Evolutionary conservation across 805 yeast species (phyloP).

Genomic region (Komagataella pseudopastoris): DNA sequence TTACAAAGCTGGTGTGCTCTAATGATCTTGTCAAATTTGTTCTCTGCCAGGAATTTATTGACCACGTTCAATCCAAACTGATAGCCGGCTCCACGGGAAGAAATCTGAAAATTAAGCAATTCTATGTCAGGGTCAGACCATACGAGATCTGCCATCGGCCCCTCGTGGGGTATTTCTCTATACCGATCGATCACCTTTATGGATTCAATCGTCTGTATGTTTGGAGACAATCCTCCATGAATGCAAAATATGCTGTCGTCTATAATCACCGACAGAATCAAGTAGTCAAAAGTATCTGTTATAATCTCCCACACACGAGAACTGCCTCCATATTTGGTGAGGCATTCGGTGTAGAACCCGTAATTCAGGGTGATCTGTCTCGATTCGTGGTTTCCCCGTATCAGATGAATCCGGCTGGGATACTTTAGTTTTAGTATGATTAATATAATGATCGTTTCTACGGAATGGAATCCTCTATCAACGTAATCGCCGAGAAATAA

Average conservation of each 20-base stretch:
- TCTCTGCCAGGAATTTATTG: conserved; percentile 68
- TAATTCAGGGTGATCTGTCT: conserved; percentile 94
- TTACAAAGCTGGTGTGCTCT: conserved; percentile 96
- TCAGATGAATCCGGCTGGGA: conserved; percentile 69
- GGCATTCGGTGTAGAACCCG: conserved; percentile 92
- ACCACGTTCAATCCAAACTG: conserved; percentile 90
- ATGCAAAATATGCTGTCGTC: conserved; percentile 87
- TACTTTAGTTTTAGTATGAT: conserved; percentile 77
- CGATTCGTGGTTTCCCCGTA: conserved; percentile 94
- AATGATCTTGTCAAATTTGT: conserved; percentile 66
- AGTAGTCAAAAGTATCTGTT: conserved; percentile 86
- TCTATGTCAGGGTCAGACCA: conserved; percentile 98
- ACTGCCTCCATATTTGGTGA: conserved; percentile 68
- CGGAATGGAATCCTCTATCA: conserved; percentile 86
- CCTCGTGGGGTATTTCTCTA: conserved; percentile 95
- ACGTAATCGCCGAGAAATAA: conserved; percentile 92
- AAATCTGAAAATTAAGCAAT: conserved; percentile 62
- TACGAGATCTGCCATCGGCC: conserved; percentile 97
- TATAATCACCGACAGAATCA: conserved; percentile 80
- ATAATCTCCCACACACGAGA: conserved; percentile 76
- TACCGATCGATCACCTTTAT: conserved; percentile 83
- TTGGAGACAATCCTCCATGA: conserved; percentile 95
- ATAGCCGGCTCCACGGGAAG: conserved; percentile 97
- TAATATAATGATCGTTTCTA: conserved; percentile 80
- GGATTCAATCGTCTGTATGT: conserved; percentile 88